Percentiles rank a stretch among this genome's conserved stretches.
These are phyloP conservation scores for Lipomyces spencermartinsiae DNA, from an alignment of 805 yeast genomes.

Conservation along the genomic window DNA sequence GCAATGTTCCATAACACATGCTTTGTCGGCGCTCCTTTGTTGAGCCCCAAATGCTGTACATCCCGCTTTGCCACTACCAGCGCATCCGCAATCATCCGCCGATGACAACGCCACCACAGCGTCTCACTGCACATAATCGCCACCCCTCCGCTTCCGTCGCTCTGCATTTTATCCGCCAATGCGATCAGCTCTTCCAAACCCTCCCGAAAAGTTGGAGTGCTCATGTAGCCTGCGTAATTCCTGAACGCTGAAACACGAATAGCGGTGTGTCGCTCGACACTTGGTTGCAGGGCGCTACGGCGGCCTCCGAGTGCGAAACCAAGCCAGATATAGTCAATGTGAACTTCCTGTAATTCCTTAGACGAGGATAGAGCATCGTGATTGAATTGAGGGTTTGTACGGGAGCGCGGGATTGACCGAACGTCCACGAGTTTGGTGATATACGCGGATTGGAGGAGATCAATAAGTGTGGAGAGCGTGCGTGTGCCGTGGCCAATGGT, in stretches of 20 bases:
- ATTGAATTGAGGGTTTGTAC: constrained; percentile 9
- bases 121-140: constrained; percentile 10
- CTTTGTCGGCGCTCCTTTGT: background rate
- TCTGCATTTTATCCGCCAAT: background rate
- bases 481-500: constrained; percentile 8
- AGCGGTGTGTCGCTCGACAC: constrained; percentile 9
- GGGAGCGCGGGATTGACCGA: constrained; percentile 6
- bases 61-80: background rate
- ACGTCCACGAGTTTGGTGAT: constrained; percentile 7
- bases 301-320: constrained; percentile 4
- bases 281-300: background rate
- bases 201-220: background rate
- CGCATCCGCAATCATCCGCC: constrained; percentile 10
- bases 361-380: background rate
- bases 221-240: constrained; percentile 8
- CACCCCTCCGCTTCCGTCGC: background rate
- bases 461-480: background rate
- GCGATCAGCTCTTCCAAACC: background rate
- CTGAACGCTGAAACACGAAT: constrained; percentile 5
- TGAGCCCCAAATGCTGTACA: background rate
- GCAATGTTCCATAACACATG: constrained; percentile 8
- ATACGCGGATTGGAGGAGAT: constrained; percentile 1
- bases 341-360: background rate
- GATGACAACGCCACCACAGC: constrained; percentile 10
- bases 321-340: constrained; percentile 6